Evolutionary conservation across 345 rosid species (phyloP), one percentile per base, ranked within the genome.

Genomic region (Eucalyptus microcorys): DNA sequence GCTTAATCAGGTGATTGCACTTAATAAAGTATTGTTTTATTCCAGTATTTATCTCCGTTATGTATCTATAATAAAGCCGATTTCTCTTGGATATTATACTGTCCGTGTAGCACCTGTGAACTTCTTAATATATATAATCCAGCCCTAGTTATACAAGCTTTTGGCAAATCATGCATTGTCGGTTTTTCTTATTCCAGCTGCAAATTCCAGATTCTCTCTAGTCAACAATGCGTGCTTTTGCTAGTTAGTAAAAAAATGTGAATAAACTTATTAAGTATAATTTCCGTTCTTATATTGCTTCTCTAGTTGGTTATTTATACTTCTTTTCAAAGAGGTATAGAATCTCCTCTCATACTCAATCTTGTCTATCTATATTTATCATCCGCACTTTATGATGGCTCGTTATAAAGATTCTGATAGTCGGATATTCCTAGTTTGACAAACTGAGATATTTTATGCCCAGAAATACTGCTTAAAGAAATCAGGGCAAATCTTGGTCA

Each of bases 1-100:
- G 99, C 99, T 98, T 91, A 98, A 98, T 94, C 99, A 98, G 97
- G 99, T 97, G 87, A 93, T 87, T 55, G 53, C 43, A 17, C 87
- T 30, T 86, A 49, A 6, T n/a, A 43, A 9, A 30, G 42, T 32
- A 27, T 52, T 34, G 42, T 14, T 7, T 85, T 85, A 30, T 49
- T 30, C 27, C 45, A 0, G 0, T 57, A 27, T 17, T 61, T 49
- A 50, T 49, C 40, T 87, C 43, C 40, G 3, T 14, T 53, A 40
- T 17, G 7, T 14, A 19, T 52, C 71, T 42, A 24, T 86, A 40
- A 14, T 7, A 59, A 17, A 16, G 80, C 80, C 6, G 27, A 71
- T 88, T 27, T 57, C 52, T 49, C 42, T 85, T 85, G 55, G 43
- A 40, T 86, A 86, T 50, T 50, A 6, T 16, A 7, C 30, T 2